phyloP scores from a whole-genome alignment of 2,329 filamentous ascomycete genomes.

The Colletotrichum truncatum region DNA sequence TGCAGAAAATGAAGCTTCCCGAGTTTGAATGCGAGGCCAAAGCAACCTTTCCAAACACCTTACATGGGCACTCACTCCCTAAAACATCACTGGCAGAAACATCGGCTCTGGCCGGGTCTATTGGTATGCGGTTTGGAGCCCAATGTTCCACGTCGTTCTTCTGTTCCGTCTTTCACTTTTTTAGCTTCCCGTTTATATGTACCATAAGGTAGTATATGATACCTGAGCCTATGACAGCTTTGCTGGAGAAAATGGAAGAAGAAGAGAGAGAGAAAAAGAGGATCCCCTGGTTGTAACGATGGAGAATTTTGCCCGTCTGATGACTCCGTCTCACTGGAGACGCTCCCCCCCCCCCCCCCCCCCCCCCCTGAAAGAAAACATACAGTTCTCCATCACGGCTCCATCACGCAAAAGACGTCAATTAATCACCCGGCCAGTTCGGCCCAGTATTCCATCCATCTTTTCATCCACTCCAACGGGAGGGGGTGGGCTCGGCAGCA shows the following conservation, averaged over 20 bases:
- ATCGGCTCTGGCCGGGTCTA: slow-evolving; percentile 16
- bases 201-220: too few relatives aligned
- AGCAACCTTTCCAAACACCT: slow-evolving; percentile 8
- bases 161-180: neutral
- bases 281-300: neutral
- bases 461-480: slow-evolving; percentile 7
- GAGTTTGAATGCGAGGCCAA: slow-evolving; percentile 8
- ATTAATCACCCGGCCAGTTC: slow-evolving; percentile 18
- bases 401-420: slow-evolving; percentile 10
- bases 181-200: neutral
- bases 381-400: neutral
- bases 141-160: slow-evolving; percentile 18
- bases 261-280: too few relatives aligned
- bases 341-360: too few relatives aligned
- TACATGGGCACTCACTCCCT: neutral
- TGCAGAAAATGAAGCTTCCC: neutral
- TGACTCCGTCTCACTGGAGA: neutral
- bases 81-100: slow-evolving; percentile 12
- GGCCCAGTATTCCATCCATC: slow-evolving; percentile 11
- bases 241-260: neutral
- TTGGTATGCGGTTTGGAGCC: neutral
- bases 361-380: too few relatives aligned
- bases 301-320: neutral
- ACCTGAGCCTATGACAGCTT: neutral
- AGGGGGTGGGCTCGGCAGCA: neutral